Evolutionary conservation across 768 basidiomycete species (phyloP), one percentile per base, ranked within the genome.

Genomic region (Phylloporus sp.): DNA sequence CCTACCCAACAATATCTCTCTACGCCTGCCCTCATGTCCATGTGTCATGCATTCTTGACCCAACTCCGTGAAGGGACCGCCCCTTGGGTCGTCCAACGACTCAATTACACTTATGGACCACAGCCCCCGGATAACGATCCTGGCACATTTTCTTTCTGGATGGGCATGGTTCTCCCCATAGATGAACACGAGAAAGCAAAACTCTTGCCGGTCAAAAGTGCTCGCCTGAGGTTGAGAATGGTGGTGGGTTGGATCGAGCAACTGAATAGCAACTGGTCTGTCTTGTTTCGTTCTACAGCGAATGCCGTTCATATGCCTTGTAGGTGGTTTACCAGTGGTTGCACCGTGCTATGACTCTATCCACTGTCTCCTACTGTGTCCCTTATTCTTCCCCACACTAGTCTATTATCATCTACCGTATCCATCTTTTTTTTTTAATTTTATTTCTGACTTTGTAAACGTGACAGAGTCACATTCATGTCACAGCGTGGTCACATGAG

Each of bases 191-290:
- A 93, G 72, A 91, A 94, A 67, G 77, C 91, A 12, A 88, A 93
- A 60, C 78, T 98, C 9, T 75, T 95, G 11, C 89, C 91, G 1
- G 85, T 95, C 46, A 80, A 84, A 53, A 88, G 82, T 47, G 78
- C 89, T 0, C 79, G 87, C 24, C 74, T 97, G 55, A 78, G 95
- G 28, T 72, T 98, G 48, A 76, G 87, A 50, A 76, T 98, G 60
- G 86, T 97, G 52, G 89, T 90, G 24, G 88, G 92, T 62, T 98
- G 95, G 95, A 95, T 97, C 61, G 92, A 97, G 72, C 80, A 82
- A 62, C 70, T 89, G 50, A 73, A 78, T 47, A 74, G 74, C 48
- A 75, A 78, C 44, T 84, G 82, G 82, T 83, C 64, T 50, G 67
- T 57, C 18, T 52, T n/a, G 2, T 29, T 24, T 34, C 45, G 54